Evolutionary conservation across 2,329 filamentous ascomycete species (phyloP).

Genomic region (Pseudopyrenochaeta lycopersici): DNA sequence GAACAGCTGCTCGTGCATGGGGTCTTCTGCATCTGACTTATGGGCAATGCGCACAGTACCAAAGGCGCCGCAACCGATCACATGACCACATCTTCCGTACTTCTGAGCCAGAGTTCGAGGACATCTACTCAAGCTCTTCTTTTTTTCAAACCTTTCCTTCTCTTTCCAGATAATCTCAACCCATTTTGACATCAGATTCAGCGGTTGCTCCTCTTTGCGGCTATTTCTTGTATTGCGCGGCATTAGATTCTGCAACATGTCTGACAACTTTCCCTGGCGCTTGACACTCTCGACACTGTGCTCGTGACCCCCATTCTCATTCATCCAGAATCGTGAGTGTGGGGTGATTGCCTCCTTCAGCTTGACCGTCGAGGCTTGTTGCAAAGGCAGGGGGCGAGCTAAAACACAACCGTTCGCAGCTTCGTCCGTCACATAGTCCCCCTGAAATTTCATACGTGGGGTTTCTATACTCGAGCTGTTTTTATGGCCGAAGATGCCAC

Average conservation of each 20-base stretch:
- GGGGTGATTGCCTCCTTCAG: constrained; percentile 33
- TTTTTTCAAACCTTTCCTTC: constrained; percentile 76
- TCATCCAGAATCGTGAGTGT: constrained; percentile 64
- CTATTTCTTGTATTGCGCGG: constrained; percentile 81
- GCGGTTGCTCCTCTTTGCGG: constrained; percentile 75
- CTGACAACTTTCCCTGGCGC: constrained; percentile 91
- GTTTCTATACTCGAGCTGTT: constrained; percentile 34
- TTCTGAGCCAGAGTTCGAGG: constrained; percentile 89
- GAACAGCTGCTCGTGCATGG: constrained; percentile 84
- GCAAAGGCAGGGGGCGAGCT: constrained; percentile 39
- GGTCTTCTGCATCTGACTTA: constrained; percentile 85
- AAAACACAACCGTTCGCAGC: constrained; percentile 31
- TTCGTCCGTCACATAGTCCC: constrained; percentile 36
- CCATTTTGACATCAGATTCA: constrained; percentile 95
- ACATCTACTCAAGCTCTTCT: constrained; percentile 81
- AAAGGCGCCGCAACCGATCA: constrained; percentile 95
- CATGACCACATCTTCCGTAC: constrained; percentile 97
- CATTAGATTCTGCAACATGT: constrained; percentile 87
- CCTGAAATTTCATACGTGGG: constrained; percentile 39
- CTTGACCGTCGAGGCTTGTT: constrained; percentile 43
- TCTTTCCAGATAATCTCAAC: constrained; percentile 92
- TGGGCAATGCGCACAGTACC: constrained; percentile 97
- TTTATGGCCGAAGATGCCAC: constrained; percentile 50
- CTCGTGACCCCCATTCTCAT: constrained; percentile 76
- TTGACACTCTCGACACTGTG: constrained; percentile 90